A percentile compares a stretch with the other conserved stretches of the same genome.
Conservation (phyloP, 768 basidiomycete species). For the Boletus coccyginus region DNA sequence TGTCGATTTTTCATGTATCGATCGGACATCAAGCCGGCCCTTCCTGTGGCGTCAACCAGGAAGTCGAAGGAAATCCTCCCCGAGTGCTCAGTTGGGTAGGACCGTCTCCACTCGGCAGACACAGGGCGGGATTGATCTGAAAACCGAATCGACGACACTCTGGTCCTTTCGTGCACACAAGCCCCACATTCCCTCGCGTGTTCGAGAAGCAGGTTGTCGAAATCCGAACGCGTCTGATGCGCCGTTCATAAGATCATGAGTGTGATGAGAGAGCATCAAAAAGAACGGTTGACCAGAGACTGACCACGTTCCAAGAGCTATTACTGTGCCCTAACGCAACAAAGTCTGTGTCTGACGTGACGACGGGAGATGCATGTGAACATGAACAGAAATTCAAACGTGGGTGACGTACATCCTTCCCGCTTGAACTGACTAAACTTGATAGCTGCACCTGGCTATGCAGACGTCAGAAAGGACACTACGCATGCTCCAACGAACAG, state of each 20-base stretch:
- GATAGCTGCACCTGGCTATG: conserved; percentile 57
- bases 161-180: conserved; percentile 46
- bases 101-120: conserved; percentile 34
- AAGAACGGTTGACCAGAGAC: conserved; percentile 16
- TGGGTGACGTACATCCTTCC: conserved; percentile 50
- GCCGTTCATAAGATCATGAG: background rate
- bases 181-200: conserved; percentile 50
- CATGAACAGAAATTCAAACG: background rate
- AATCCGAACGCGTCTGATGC: conserved; percentile 51
- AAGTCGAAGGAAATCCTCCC: conserved; percentile 63
- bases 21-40: conserved; percentile 68
- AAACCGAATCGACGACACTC: conserved; percentile 47
- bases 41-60: conserved; percentile 72
- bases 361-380: background rate
- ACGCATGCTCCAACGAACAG: no score
- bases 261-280: background rate
- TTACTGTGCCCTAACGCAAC: conserved; percentile 47
- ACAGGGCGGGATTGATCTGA: conserved; percentile 35
- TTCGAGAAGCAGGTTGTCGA: conserved; percentile 55
- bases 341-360: conserved; percentile 54
- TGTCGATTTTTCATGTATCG: conserved; percentile 67
- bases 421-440: conserved; percentile 54
- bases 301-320: conserved; percentile 60
- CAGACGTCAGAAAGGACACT: background rate
- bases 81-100: conserved; percentile 24